Evolutionary conservation across 805 yeast genomes (phyloP).

Genomic region (Candida railenensis): DNA sequence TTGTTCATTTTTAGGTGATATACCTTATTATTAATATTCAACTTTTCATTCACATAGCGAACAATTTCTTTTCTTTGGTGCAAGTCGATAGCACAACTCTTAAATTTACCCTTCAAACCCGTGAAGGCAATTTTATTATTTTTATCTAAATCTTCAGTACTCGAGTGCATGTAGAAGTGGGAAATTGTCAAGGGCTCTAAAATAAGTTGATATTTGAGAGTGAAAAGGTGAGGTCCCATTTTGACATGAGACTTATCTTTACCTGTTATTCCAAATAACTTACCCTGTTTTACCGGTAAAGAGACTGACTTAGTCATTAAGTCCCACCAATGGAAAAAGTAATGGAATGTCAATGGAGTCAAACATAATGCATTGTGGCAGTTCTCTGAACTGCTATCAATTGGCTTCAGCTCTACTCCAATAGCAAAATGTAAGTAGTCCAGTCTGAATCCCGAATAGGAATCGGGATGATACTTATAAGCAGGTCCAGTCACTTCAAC

Average conservation of each 20-base stretch:
- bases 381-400: constrained; percentile 22
- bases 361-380: constrained; percentile 35
- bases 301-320: constrained; percentile 29
- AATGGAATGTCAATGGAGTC: constrained; percentile 37
- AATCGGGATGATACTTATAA: constrained; percentile 59
- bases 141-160: constrained; percentile 19
- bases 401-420: constrained; percentile 30
- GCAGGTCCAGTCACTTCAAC: constrained; percentile 63
- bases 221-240: constrained; percentile 39
- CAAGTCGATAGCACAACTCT: constrained; percentile 34
- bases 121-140: constrained; percentile 30
- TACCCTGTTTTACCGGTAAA: constrained; percentile 36
- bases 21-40: constrained; percentile 33
- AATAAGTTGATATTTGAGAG: constrained; percentile 40
- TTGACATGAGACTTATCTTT: constrained; percentile 27
- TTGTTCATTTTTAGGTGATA: constrained; percentile 59
- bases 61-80: constrained; percentile 39
- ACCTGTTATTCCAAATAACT: constrained; percentile 22
- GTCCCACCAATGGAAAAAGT: constrained; percentile 45
- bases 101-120: constrained; percentile 37
- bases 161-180: constrained; percentile 32
- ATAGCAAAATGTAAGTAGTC: constrained; percentile 66
- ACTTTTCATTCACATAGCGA: constrained; percentile 36
- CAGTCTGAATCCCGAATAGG: constrained; percentile 77
- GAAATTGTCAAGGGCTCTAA: constrained; percentile 40